phyloP scores from a whole-genome alignment of 2,329 filamentous ascomycete species.

The Sarocladiaceae sp. region DNA sequence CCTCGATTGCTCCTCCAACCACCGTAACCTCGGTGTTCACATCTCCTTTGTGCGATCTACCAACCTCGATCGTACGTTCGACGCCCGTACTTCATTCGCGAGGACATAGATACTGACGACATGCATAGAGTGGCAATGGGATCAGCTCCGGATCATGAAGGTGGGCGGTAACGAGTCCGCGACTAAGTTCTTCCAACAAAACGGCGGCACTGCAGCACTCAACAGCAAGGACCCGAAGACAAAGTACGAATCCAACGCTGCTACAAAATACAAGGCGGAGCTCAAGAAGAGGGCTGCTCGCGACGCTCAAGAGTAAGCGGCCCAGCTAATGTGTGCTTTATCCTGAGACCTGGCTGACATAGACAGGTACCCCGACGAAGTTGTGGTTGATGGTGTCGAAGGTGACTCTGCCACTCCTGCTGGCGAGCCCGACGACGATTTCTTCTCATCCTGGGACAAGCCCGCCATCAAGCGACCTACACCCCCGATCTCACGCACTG shows the following conservation, averaged over 20 bases:
- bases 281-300: constrained; percentile 78
- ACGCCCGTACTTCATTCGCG: no score
- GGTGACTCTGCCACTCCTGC: constrained; percentile 73
- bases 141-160: constrained; percentile 95
- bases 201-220: constrained; percentile 88
- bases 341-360: constrained; percentile 18
- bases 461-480: constrained; percentile 94
- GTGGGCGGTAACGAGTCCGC: constrained; percentile 97
- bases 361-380: constrained; percentile 70
- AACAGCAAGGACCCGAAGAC: constrained; percentile 96
- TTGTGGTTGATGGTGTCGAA: constrained; percentile 72
- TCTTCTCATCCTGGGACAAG: constrained; percentile 99
- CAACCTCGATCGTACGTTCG: constrained; percentile 86
- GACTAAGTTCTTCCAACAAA: constrained; percentile 96
- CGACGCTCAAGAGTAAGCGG: constrained; percentile 78
- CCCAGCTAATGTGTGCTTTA: neutral
- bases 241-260: constrained; percentile 92
- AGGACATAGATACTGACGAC: neutral
- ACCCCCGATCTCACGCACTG: constrained; percentile 85
- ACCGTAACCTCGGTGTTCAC: constrained; percentile 96
- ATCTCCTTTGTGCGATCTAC: constrained; percentile 99
- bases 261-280: constrained; percentile 97
- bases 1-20: constrained; percentile 94
- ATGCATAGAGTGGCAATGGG: constrained; percentile 91
- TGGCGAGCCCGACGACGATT: constrained; percentile 86